These are phyloP conservation scores for Gomphus bonarii DNA, from an alignment of 1,284 basidiomycete genomes.

Conservation along the genomic window DNA sequence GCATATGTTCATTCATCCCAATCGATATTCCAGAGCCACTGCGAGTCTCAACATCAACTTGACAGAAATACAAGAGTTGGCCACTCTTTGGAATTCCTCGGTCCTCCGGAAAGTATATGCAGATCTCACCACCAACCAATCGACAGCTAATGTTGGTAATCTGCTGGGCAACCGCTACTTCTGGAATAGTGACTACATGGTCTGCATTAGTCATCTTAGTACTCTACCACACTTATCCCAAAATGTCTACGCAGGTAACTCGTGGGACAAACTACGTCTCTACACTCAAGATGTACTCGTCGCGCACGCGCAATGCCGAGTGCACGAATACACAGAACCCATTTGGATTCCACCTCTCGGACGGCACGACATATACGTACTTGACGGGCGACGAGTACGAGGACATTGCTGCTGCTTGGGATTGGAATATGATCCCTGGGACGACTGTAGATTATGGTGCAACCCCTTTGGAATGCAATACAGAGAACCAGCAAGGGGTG, in stretches of 20 bases:
- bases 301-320: slow-evolving; percentile 51
- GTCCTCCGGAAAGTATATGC: slow-evolving; percentile 31
- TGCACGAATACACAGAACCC: slow-evolving; percentile 56
- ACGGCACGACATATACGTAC: slow-evolving; percentile 56
- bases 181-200: slow-evolving; percentile 62
- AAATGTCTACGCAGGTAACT: slow-evolving; percentile 32
- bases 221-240: background rate
- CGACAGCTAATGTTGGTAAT: slow-evolving; percentile 46
- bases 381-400: slow-evolving; percentile 55
- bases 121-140: slow-evolving; percentile 26
- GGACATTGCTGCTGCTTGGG: slow-evolving; percentile 58
- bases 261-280: slow-evolving; percentile 48
- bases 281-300: slow-evolving; percentile 56
- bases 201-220: slow-evolving; percentile 17
- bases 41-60: slow-evolving; percentile 47
- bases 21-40: slow-evolving; percentile 32
- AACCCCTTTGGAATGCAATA: slow-evolving; percentile 36
- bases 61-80: slow-evolving; percentile 40
- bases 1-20: background rate
- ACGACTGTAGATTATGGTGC: slow-evolving; percentile 51
- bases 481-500: slow-evolving; percentile 31
- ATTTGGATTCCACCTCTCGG: slow-evolving; percentile 56
- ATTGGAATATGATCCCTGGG: slow-evolving; percentile 65
- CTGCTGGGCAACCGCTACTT: slow-evolving; percentile 55
- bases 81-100: slow-evolving; percentile 37